Conservation (phyloP, 2,329 filamentous ascomycete species). For the Colletotrichum costaricense region DNA sequence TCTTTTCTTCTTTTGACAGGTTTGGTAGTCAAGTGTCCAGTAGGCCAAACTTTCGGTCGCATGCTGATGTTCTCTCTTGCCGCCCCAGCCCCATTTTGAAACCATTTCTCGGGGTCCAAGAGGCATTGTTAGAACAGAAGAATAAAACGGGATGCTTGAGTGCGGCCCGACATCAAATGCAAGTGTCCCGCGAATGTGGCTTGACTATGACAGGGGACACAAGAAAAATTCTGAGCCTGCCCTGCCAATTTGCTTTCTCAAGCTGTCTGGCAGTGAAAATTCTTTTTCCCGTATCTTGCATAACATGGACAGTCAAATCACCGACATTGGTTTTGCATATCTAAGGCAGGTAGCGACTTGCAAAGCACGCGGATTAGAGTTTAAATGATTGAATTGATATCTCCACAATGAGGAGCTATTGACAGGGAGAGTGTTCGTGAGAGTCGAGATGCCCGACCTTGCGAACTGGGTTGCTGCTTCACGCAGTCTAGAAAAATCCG, state of each 20-base stretch:
- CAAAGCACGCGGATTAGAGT: neutral
- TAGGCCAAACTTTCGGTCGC: neutral
- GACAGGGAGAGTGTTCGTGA: neutral
- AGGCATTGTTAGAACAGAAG: neutral
- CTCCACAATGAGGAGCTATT: slow-evolving; percentile 1
- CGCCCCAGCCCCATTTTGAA: slow-evolving; percentile 26
- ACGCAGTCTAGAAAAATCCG: slow-evolving; percentile 18
- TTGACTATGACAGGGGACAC: neutral
- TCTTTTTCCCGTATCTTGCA: neutral
- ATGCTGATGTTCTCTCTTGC: neutral
- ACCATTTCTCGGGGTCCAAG: slow-evolving; percentile 13
- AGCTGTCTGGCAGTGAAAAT: neutral
- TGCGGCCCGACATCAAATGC: slow-evolving; percentile 15
- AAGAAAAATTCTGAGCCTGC: neutral
- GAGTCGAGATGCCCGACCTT: neutral
- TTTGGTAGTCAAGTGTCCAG: slow-evolving; percentile 2
- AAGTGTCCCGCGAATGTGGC: slow-evolving; percentile 1
- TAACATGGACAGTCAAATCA: neutral
- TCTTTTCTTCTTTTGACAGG: slow-evolving; percentile 14
- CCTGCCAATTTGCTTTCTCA: neutral
- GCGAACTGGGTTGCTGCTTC: neutral
- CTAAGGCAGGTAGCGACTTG: neutral
- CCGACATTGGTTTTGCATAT: neutral
- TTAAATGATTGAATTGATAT: slow-evolving; percentile 29
- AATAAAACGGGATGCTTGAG: neutral